Base-by-base conservation (phyloP, 2,329 filamentous ascomycete species). In the Talaromyces sp. region DNA sequence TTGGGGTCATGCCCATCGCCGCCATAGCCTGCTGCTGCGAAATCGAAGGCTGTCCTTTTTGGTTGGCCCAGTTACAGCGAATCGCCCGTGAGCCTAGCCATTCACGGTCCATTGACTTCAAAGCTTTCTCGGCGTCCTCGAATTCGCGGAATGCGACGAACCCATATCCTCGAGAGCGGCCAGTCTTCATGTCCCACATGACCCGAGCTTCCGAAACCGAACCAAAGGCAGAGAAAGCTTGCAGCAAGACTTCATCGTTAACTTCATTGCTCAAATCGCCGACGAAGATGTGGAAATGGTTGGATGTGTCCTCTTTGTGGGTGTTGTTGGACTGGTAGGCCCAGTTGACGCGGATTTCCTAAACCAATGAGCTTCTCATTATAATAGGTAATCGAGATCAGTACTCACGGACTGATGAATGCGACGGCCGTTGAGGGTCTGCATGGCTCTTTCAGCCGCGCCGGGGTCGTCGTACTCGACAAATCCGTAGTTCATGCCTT, bases 151-250 rank as follows among this genome's bases (percentile, higher is more conserved):
- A 99, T 59, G 95, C 95, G 71, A 98, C 94, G 76, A 99, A 99
- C 13, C 95, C 95, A 75, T 99, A 99, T 67, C 95, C 95, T 76
- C 95, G 91, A 70, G 95, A 98, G 69, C 95, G 90, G 71, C 95
- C 95, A 40, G 95, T 99, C 86, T 99, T 99, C 95, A 99, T 99
- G 79, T 99, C 95, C 95, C 95, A 99, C 95, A 99, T 99, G 69
- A 99, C 95, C 73, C 95, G 93, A 67, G 95, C 95, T 80, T 99
- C 95, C 2, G 95, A 99, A 58, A 99, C 93, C 13, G 89, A 92
- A 47, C 95, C 95, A 78, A 98, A 99, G 53, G 92, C 92, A 58
- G 92, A 96, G 80, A 99, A 99, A 13, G 95, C 95, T 79, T 97
- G 93, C 17, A 91, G 84, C 25, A 99, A 85, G 61, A 97, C 88